phyloP scores from a whole-genome alignment of 2,329 filamentous ascomycete species.

The Aspergillus vadensis region DNA sequence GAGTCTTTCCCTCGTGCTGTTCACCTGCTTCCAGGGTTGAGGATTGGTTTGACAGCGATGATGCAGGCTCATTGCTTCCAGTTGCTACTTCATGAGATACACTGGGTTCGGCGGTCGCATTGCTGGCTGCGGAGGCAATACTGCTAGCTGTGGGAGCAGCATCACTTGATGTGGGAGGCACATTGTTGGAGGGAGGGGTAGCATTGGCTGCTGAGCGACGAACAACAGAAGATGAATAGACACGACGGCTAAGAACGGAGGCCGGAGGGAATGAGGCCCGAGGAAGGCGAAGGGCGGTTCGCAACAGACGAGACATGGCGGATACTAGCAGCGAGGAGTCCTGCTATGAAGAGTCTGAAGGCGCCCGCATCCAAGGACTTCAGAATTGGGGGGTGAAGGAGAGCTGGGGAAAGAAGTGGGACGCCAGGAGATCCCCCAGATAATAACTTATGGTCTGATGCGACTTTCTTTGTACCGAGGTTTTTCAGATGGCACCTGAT shows the following conservation, averaged over 20 bases:
- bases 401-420: too few species aligned
- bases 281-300: conserved; percentile 11
- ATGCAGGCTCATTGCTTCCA: too few species aligned
- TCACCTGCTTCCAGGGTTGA: too few species aligned
- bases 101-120: too few species aligned
- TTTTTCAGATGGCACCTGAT: neutral
- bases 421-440: too few species aligned
- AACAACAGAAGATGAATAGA: conserved; percentile 8
- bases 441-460: too few species aligned
- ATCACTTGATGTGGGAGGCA: neutral
- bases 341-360: neutral
- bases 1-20: neutral
- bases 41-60: too few species aligned
- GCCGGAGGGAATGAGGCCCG: conserved; percentile 8
- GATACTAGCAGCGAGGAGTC: neutral
- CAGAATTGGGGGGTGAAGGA: too few species aligned
- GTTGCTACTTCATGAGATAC: too few species aligned
- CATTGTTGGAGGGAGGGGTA: neutral
- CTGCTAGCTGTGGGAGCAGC: neutral
- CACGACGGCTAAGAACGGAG: conserved; percentile 9
- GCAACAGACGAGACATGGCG: conserved; percentile 17
- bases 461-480: too few species aligned
- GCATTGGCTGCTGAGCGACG: neutral
- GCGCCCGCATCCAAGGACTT: neutral
- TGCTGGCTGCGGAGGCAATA: neutral